Evolutionary conservation across 2,329 filamentous ascomycete genomes (phyloP), one percentile per base, ranked within the genome.

Genomic region (Teratosphaeria viscida): DNA sequence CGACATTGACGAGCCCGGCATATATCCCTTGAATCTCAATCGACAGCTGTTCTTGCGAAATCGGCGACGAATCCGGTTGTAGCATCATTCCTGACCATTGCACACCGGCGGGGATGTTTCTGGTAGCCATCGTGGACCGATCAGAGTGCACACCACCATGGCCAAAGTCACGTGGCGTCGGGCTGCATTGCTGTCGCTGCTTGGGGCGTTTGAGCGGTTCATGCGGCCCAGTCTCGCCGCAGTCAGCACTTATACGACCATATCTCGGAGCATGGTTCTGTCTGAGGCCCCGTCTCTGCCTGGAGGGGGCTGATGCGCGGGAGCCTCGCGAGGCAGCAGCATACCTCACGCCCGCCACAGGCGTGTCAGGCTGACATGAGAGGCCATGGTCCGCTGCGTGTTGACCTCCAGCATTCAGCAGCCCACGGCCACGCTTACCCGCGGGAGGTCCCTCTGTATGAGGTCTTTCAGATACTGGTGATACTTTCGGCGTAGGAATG

Each of bases 1-100:
- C 92, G 0, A 96, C 89, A 84, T 94, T 89, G 0, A 90, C 86
- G 0, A 96, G 74, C 0, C 89, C 90, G 0, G 86, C 85, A 67
- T 96, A 95, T 3, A 94, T 94, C 0, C 85, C 85, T 60, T 90
- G 90, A 0, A 95, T 88, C 67, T 96, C 90, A 0, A 85, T 84
- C 0, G 90, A 83, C 0, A 96, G 78, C 65, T 95, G 88, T 0
- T 91, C 86, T 62, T 90, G 86, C 0, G 85, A 86, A 7, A 94
- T 91, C 5, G 68, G 65, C 10, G 35, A 60, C 23, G 58, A 56
- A 8, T 52, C 54, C n/a, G 58, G 58, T 43, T 60, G 58, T 5
- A 54, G 27, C 16, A 60, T 23, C 29, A 60, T 32, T 3, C 53
- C 53, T 19, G 53, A 26, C 39, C 16, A 58, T 23, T 29, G 56